Conservation (phyloP, 768 basidiomycete genomes). For the Lenzites betulinus region DNA sequence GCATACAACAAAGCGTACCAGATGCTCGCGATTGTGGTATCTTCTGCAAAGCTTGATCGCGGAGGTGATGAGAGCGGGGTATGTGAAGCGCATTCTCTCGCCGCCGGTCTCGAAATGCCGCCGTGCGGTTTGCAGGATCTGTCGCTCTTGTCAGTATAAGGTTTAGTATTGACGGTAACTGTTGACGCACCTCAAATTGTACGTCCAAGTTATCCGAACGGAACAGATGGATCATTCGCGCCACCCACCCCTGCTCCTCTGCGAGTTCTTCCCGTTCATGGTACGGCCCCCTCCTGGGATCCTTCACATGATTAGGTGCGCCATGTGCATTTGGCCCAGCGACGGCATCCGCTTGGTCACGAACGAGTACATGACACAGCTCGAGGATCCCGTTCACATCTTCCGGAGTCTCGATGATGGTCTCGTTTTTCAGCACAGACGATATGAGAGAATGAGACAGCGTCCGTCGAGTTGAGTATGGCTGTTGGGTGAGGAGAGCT, state of each 20-base stretch:
- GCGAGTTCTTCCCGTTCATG: conserved; percentile 89
- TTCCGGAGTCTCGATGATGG: conserved; percentile 88
- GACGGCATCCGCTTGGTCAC: conserved; percentile 69
- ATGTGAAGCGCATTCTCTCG: conserved; percentile 95
- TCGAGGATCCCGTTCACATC: conserved; percentile 95
- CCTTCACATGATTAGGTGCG: conserved; percentile 40
- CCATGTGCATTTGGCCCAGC: conserved; percentile 29
- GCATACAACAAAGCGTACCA: conserved; percentile 43
- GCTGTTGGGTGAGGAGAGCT: conserved; percentile 79
- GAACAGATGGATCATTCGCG: conserved; percentile 97
- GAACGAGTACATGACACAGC: conserved; percentile 88
- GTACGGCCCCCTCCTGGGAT: conserved; percentile 60
- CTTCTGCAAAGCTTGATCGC: conserved; percentile 90
- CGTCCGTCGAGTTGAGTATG: conserved; percentile 87
- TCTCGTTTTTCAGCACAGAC: conserved; percentile 95
- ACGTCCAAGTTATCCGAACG: conserved; percentile 80
- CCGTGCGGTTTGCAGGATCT: conserved; percentile 91
- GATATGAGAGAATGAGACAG: conserved; percentile 95
- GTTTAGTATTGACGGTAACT: no score
- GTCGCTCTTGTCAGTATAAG: not conserved
- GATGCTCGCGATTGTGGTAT: conserved; percentile 81
- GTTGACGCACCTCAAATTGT: conserved; percentile 78
- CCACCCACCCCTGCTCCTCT: conserved; percentile 99
- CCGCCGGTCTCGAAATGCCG: conserved; percentile 89
- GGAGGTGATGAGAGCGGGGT: conserved; percentile 93